phyloP scores from a whole-genome alignment of 441 rosid genomes.

The Flueggea neowawraea region DNA sequence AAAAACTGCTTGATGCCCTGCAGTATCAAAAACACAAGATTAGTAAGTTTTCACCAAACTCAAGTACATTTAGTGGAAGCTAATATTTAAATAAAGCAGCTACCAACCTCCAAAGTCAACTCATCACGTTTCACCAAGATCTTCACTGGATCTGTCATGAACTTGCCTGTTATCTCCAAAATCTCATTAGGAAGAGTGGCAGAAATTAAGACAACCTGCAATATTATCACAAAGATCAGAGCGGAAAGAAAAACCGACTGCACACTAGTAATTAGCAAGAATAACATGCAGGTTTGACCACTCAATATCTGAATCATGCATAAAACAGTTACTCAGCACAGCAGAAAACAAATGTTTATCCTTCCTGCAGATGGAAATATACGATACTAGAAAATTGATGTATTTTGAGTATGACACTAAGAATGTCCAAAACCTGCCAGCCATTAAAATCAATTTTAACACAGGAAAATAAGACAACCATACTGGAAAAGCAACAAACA shows the following conservation, averaged over 20 bases:
- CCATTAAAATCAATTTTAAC: too few species aligned
- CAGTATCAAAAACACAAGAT: constrained; percentile 17
- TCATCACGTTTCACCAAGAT: constrained; percentile 99
- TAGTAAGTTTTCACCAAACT: not conserved
- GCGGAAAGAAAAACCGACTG: not conserved
- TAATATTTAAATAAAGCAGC: constrained; percentile 62
- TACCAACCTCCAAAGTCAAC: constrained; percentile 82
- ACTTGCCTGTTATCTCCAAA: constrained; percentile 90
- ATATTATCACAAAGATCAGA: not conserved
- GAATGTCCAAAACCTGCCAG: too few species aligned
- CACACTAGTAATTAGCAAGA: too few species aligned
- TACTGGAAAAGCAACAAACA: too few species aligned
- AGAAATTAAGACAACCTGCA: constrained; percentile 65
- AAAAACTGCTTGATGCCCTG: constrained; percentile 97
- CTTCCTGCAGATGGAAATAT: too few species aligned
- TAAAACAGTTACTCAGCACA: too few species aligned
- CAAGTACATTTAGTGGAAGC: constrained; percentile 35
- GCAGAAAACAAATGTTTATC: too few species aligned
- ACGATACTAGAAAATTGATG: too few species aligned
- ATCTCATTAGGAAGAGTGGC: constrained; percentile 99
- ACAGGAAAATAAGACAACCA: too few species aligned
- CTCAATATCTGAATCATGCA: too few species aligned
- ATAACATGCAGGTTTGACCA: too few species aligned
- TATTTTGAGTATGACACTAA: too few species aligned
- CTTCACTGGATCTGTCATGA: constrained; percentile 98